phyloP scores from a whole-genome alignment of 2,329 filamentous ascomycete species.

The Verticillium isaacii region DNA sequence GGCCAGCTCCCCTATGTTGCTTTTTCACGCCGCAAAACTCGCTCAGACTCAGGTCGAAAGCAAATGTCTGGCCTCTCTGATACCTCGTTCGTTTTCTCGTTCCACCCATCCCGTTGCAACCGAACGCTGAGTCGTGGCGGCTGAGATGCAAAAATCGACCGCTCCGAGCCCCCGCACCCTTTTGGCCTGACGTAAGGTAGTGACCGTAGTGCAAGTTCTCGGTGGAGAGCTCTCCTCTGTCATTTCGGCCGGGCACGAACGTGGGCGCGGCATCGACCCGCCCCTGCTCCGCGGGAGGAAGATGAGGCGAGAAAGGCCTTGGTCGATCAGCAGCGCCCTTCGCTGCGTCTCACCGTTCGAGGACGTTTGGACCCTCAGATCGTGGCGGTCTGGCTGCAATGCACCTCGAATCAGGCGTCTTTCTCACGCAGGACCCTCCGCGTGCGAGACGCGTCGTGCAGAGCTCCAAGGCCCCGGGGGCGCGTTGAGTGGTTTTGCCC shows the following conservation, averaged over 20 bases:
- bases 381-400: neutral
- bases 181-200: neutral
- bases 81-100: neutral
- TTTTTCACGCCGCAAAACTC: neutral
- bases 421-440: neutral
- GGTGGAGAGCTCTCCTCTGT: neutral
- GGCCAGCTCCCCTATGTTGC: neutral
- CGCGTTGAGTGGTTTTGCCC: neutral
- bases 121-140: neutral
- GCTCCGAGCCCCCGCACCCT: neutral
- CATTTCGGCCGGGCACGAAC: neutral
- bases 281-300: neutral
- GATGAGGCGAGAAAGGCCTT: neutral
- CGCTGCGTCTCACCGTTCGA: neutral
- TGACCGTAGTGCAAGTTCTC: neutral
- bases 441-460: neutral
- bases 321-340: neutral
- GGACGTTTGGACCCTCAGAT: neutral
- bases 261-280: neutral
- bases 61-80: neutral
- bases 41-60: neutral
- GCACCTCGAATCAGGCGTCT: neutral
- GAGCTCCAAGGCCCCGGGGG: neutral
- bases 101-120: neutral
- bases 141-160: neutral